These are phyloP conservation scores for Phytopythium delawarense DNA, from an alignment of 352 stramenopile genomes.

Conservation along the genomic window DNA sequence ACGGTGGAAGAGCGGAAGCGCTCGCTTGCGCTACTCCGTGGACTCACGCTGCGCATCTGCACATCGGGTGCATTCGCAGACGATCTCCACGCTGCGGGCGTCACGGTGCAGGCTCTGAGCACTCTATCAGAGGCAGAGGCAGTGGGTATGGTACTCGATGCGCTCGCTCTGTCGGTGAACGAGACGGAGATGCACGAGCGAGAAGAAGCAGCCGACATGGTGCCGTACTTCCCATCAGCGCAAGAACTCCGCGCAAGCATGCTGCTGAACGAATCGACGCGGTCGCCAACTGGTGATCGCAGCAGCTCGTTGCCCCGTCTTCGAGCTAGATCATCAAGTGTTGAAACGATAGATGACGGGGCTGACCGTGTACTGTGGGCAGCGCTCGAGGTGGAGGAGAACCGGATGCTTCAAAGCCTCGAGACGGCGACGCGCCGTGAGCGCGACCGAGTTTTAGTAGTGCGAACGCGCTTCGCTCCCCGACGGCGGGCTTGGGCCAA, in stretches of 20 bases:
- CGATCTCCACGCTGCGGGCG: conserved; percentile 41
- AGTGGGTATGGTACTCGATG: conserved; percentile 50
- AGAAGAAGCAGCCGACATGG: conserved; percentile 62
- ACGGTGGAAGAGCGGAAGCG: conserved; percentile 8
- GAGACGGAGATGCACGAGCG: conserved; percentile 68
- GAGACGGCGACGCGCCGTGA: conserved; percentile 42
- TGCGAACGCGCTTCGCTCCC: conserved; percentile 11
- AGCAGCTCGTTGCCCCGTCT: neutral
- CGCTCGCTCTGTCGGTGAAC: conserved; percentile 57
- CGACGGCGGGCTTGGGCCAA: conserved; percentile 44
- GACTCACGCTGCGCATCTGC: conserved; percentile 61
- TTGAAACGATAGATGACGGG: conserved; percentile 25
- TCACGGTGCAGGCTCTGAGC: conserved; percentile 53
- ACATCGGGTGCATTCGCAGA: conserved; percentile 74
- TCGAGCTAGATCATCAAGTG: conserved; percentile 4
- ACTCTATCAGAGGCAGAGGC: conserved; percentile 54
- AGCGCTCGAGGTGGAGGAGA: conserved; percentile 79
- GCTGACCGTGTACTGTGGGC: conserved; percentile 60
- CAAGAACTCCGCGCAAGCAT: conserved; percentile 35
- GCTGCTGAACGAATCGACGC: conserved; percentile 3
- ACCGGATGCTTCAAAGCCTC: conserved; percentile 61
- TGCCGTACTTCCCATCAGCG: conserved; percentile 62
- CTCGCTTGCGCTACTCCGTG: conserved; percentile 34
- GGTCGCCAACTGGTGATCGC: neutral
- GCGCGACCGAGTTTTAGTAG: conserved; percentile 22